A percentile compares a stretch with the other conserved stretches of the same genome.
Conservation (phyloP, 2,329 filamentous ascomycete species). For the Hymenoscyphus linearis region DNA sequence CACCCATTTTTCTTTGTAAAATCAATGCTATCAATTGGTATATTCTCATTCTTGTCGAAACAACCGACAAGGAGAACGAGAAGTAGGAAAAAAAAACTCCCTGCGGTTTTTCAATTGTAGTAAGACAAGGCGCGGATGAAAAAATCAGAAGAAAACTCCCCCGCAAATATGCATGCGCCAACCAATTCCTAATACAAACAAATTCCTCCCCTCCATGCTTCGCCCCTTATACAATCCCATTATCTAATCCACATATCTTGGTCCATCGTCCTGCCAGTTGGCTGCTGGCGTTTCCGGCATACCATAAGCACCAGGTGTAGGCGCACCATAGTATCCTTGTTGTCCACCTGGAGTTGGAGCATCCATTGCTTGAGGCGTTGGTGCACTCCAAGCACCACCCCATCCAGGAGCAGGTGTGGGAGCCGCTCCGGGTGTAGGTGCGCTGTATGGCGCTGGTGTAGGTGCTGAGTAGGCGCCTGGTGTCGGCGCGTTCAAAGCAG, state of each 20-base stretch:
- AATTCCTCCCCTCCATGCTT: neutral
- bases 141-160: neutral
- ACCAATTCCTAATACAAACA: neutral
- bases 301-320: constrained; percentile 31
- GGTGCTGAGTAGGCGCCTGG: constrained; percentile 54
- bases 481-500: constrained; percentile 62
- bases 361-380: constrained; percentile 44
- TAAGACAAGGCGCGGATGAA: too few relatives aligned
- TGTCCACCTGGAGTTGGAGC: constrained; percentile 44
- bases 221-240: neutral
- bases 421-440: constrained; percentile 50
- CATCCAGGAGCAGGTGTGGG: constrained; percentile 65
- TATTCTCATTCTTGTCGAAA: too few relatives aligned
- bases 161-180: neutral
- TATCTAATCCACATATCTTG: constrained; percentile 34
- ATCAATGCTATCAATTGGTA: too few relatives aligned
- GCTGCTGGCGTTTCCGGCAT: constrained; percentile 58
- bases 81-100: too few relatives aligned
- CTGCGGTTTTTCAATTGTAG: too few relatives aligned
- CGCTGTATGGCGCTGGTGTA: constrained; percentile 43
- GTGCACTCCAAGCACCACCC: constrained; percentile 36
- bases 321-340: constrained; percentile 30
- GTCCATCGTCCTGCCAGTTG: constrained; percentile 37
- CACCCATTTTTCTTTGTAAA: too few relatives aligned
- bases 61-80: too few relatives aligned